These are phyloP conservation scores for Stromatinia cepivora DNA, from an alignment of 2,329 filamentous ascomycete species.

Conservation along the genomic window DNA sequence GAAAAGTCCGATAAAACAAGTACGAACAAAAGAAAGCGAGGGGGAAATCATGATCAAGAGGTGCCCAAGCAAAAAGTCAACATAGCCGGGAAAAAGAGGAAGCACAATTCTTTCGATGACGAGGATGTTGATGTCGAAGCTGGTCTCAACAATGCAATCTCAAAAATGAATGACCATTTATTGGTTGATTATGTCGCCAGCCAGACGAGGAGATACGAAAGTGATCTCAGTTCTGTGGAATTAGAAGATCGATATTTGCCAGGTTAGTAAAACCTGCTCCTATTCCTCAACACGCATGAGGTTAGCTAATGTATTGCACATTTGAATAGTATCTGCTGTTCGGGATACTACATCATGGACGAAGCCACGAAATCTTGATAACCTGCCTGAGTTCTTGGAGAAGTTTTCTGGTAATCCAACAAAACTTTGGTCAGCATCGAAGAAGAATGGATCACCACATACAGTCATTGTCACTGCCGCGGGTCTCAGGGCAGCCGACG, in stretches of 20 bases:
- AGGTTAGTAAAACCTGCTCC: conserved; percentile 51
- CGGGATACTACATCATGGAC: conserved; percentile 76
- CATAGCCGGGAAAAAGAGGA: conserved; percentile 51
- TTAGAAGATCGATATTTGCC: conserved; percentile 79
- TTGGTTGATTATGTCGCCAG: conserved; percentile 85
- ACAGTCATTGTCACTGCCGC: conserved; percentile 86
- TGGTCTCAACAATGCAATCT: conserved; percentile 77
- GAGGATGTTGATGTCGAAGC: conserved; percentile 64
- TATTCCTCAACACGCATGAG: not conserved
- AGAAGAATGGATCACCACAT: conserved; percentile 73
- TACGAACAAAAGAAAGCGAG: conserved; percentile 40
- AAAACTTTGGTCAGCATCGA: conserved; percentile 61
- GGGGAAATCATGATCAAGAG: conserved; percentile 27
- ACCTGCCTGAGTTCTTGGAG: conserved; percentile 79
- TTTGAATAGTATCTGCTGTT: conserved; percentile 64
- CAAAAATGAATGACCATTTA: conserved; percentile 78
- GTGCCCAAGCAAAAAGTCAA: conserved; percentile 12
- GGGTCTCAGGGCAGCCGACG: conserved; percentile 81
- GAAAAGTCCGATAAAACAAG: conserved; percentile 19
- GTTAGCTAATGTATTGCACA: conserved; percentile 16
- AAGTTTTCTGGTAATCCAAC: conserved; percentile 57
- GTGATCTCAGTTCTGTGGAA: conserved; percentile 79
- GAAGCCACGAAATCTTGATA: conserved; percentile 64
- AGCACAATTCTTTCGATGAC: conserved; percentile 54
- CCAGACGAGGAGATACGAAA: conserved; percentile 73